Evolutionary conservation across 1,284 basidiomycete species (phyloP), one percentile per base, ranked within the genome.

Genomic region (Tylopilus sp.): DNA sequence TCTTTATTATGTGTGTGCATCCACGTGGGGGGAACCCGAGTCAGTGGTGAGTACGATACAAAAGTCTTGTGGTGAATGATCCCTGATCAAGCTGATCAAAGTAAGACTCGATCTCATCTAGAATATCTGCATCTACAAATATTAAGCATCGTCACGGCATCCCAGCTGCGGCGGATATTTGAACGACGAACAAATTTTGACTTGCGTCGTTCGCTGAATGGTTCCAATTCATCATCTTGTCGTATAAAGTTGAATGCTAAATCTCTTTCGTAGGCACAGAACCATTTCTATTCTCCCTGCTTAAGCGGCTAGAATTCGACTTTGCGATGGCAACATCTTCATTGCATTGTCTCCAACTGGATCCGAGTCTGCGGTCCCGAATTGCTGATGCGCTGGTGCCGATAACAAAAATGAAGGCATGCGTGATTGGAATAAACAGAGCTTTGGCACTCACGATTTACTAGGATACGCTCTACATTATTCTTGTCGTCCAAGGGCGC

Each of bases 51-150:
- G 91, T 79, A 37, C 30, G 44, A 34, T 31, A n/a, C 46, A 25
- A 45, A 46, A 26, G n/a, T 44, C 42, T 40, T 36, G 42, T 16
- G 39, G 29, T 31, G 7, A 34, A 43, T 38, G 35, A 23, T 31
- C 51, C 46, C 66, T 71, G 58, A 71, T 61, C 41, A 41, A 50
- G 46, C 53, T 65, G 71, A 66, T 69, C 73, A 71, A 84, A 79
- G 78, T 55, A 82, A 97, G 94, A 86, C 90, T 55, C 83, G 94
- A 41, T 82, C 84, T 40, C 96, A 98, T 72, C 79, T 99, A 55
- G 95, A 98, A 66, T 95, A 96, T 68, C 76, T 99, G 9, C 88
- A 99, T 65, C 74, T 96, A 4, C 94, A 97, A 69, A 89, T 98
- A 43, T 70, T 97, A 41, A 94, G 90, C 55, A 84, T 97, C 23